These are phyloP conservation scores for Spencermartinsiella ligniputridi DNA, from an alignment of 1,139 yeast species.

Conservation along the genomic window DNA sequence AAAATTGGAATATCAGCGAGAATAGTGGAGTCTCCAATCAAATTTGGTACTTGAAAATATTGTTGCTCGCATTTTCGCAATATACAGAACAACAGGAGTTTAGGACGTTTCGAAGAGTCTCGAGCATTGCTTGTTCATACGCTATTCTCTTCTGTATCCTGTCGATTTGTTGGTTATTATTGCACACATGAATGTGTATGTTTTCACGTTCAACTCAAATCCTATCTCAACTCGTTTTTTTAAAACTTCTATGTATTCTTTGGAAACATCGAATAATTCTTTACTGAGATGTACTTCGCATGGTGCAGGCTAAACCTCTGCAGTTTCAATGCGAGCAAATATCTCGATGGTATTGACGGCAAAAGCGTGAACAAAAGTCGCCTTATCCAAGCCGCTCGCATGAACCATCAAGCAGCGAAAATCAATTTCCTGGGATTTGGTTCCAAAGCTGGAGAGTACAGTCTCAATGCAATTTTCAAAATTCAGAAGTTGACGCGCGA, in stretches of 20 bases:
- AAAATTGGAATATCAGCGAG: no score
- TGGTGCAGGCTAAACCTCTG: neutral
- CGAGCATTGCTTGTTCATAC: neutral
- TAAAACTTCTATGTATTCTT: neutral
- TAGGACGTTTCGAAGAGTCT: neutral
- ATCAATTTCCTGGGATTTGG: neutral
- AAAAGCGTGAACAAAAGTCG: neutral
- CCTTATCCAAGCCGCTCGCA: neutral
- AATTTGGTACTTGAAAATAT: neutral
- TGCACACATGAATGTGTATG: neutral
- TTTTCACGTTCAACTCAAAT: neutral
- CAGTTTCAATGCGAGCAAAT: neutral
- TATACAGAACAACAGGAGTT: neutral
- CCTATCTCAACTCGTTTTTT: neutral
- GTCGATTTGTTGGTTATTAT: neutral
- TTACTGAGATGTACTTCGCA: neutral
- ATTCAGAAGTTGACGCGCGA: neutral
- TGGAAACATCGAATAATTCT: neutral
- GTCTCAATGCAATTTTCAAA: neutral
- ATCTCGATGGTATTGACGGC: neutral
- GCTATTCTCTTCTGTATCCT: neutral
- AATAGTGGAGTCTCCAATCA: no score
- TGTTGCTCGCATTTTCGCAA: neutral
- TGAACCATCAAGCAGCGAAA: neutral
- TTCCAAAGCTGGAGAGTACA: neutral